Evolutionary conservation across 179 eudicot species (phyloP).

Genomic region (Sideroxylon spinosum): DNA sequence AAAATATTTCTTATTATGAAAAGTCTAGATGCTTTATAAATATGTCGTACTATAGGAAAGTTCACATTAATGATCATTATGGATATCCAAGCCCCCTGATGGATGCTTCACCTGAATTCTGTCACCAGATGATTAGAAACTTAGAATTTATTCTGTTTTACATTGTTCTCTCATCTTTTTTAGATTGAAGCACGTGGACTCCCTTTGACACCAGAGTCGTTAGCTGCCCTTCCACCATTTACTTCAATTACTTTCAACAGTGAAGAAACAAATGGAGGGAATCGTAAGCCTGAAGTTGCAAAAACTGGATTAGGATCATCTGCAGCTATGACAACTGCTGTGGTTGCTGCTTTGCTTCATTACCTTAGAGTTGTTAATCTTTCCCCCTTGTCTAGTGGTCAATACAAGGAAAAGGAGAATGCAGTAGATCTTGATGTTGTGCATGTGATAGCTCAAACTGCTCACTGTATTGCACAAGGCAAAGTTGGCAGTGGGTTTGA

Average conservation of each 20-base stretch:
- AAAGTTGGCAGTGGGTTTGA: constrained; percentile 99
- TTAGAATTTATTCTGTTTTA: neutral
- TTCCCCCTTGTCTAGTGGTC: constrained; percentile 36
- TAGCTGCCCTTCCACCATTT: constrained; percentile 77
- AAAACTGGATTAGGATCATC: constrained; percentile 98
- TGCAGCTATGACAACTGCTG: constrained; percentile 99
- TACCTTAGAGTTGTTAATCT: constrained; percentile 73
- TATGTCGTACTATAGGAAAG: neutral
- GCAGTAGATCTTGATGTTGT: constrained; percentile 67
- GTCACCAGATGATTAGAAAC: neutral
- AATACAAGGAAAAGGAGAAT: constrained; percentile 27
- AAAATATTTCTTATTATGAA: neutral
- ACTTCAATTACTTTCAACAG: constrained; percentile 76
- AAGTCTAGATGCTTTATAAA: too few species aligned
- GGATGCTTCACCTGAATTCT: neutral
- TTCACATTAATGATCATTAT: neutral
- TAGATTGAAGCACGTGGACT: constrained; percentile 91
- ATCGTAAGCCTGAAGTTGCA: constrained; percentile 89
- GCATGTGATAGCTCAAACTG: constrained; percentile 90
- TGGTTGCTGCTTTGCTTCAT: constrained; percentile 90
- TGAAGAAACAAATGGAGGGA: constrained; percentile 43
- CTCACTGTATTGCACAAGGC: constrained; percentile 98
- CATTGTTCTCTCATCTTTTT: neutral
- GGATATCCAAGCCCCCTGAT: neutral
- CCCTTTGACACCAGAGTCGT: constrained; percentile 75